Conservation (phyloP, 768 basidiomycete species). For the Trichaptum fuscoviolaceum region DNA sequence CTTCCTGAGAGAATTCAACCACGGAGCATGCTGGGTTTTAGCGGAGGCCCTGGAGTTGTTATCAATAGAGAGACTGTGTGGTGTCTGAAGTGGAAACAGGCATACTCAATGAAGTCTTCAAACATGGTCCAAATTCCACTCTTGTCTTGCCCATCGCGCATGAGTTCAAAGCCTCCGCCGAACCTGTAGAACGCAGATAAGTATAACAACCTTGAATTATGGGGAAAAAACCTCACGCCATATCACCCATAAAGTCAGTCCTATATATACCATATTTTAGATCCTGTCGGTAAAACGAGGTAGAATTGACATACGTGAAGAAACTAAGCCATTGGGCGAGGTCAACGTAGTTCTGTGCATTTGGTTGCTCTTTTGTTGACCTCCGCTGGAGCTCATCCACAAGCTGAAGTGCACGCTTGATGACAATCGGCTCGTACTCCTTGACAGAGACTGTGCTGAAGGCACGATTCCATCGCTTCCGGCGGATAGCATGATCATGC, state of each 20-base stretch:
- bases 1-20: slow-evolving; percentile 38
- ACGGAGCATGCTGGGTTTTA: slow-evolving; percentile 14
- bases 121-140: slow-evolving; percentile 39
- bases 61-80: slow-evolving; percentile 2
- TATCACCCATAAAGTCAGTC: slow-evolving; percentile 35
- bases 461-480: slow-evolving; percentile 46
- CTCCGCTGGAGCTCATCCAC: slow-evolving; percentile 30
- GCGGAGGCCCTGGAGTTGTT: slow-evolving; percentile 4
- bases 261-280: slow-evolving; percentile 17
- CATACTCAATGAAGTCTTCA: slow-evolving; percentile 41
- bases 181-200: slow-evolving; percentile 22
- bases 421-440: slow-evolving; percentile 38
- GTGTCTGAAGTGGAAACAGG: too few species aligned
- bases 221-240: slow-evolving; percentile 24
- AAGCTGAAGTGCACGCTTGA: slow-evolving; percentile 33
- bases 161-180: slow-evolving; percentile 32
- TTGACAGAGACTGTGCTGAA: slow-evolving; percentile 41
- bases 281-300: not conserved
- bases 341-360: slow-evolving; percentile 4
- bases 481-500: slow-evolving; percentile 38
- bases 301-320: slow-evolving; percentile 28
- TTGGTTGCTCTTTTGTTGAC: not conserved
- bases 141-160: slow-evolving; percentile 33
- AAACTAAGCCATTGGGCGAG: slow-evolving; percentile 27
- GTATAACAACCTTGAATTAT: too few species aligned